Percentiles rank a stretch among this genome's conserved stretches.
Conservation (phyloP, 2,329 filamentous ascomycete genomes). For the Calonectria ilicicola region DNA sequence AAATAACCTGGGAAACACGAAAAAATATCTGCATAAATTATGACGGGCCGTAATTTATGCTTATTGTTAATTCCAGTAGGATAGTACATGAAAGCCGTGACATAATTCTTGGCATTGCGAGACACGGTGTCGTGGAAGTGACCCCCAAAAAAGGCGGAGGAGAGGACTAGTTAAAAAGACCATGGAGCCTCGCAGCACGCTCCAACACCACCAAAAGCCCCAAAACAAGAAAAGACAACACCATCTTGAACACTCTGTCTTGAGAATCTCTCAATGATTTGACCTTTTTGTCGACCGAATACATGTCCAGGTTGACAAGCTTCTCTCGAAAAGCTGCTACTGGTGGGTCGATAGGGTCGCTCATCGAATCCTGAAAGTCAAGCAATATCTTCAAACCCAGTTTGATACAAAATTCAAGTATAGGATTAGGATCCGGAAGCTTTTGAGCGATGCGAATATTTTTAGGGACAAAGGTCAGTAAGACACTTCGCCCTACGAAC, state of each 20-base stretch:
- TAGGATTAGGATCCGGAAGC: background rate
- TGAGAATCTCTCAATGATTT: background rate
- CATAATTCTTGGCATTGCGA: no score
- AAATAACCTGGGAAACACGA: no score
- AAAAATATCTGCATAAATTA: no score
- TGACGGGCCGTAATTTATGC: no score
- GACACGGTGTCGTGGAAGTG: no score
- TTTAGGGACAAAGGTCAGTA: background rate
- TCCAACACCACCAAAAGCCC: background rate
- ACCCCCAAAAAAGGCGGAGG: no score
- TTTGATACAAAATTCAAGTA: background rate
- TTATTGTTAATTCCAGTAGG: no score
- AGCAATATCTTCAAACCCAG: background rate
- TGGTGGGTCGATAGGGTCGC: background rate
- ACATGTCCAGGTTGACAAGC: background rate
- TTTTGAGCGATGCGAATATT: background rate
- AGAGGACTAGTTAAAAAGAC: background rate
- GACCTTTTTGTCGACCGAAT: background rate
- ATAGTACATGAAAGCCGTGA: no score
- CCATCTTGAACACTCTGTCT: background rate
- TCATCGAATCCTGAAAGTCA: background rate
- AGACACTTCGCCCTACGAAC: background rate
- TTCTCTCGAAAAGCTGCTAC: background rate
- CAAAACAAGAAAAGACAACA: background rate
- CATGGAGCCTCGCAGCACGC: background rate